Evolutionary conservation across 106 monocot genomes (phyloP).

Genomic region (Acanthochlamys bracteata): DNA sequence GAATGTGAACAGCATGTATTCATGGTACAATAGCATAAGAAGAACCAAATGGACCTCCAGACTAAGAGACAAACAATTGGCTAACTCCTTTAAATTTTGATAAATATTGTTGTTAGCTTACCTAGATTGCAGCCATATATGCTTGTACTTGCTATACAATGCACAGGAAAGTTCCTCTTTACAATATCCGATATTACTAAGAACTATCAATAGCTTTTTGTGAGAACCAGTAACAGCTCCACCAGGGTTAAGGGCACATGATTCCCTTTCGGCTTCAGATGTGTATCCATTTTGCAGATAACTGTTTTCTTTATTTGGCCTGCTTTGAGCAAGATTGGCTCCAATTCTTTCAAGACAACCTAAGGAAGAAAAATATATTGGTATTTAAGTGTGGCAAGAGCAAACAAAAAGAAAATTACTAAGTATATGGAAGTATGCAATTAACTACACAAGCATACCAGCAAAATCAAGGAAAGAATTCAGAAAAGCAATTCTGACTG

Average conservation of each 20-base stretch:
- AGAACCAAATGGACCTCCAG: too few species aligned
- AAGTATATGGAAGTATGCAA: background rate
- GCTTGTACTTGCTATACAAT: slow-evolving; percentile 74
- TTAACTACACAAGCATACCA: slow-evolving; percentile 28
- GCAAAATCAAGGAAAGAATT: slow-evolving; percentile 90
- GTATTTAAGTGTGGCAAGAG: too few species aligned
- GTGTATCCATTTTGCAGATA: slow-evolving; percentile 46
- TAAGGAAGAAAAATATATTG: slow-evolving; percentile 15
- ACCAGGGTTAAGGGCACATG: slow-evolving; percentile 23
- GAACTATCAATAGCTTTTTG: slow-evolving; percentile 69
- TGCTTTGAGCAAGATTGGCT: slow-evolving; percentile 47
- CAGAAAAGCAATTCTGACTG: slow-evolving; percentile 85
- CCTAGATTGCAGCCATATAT: slow-evolving; percentile 75
- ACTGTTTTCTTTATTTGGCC: slow-evolving; percentile 42
- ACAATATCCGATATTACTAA: slow-evolving; percentile 98
- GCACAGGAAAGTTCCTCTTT: slow-evolving; percentile 80
- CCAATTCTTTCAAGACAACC: slow-evolving; percentile 89
- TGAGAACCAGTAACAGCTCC: slow-evolving; percentile 45
- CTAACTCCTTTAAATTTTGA: too few species aligned
- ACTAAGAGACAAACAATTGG: too few species aligned
- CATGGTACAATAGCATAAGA: background rate
- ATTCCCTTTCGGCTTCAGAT: slow-evolving; percentile 37
- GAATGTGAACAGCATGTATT: too few species aligned
- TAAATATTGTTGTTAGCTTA: slow-evolving; percentile 19
- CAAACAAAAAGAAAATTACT: background rate